A percentile compares a stretch with the other conserved stretches of the same genome.
Conservation (phyloP, 2,329 filamentous ascomycete genomes). For the Monosporascus sp. region DNA sequence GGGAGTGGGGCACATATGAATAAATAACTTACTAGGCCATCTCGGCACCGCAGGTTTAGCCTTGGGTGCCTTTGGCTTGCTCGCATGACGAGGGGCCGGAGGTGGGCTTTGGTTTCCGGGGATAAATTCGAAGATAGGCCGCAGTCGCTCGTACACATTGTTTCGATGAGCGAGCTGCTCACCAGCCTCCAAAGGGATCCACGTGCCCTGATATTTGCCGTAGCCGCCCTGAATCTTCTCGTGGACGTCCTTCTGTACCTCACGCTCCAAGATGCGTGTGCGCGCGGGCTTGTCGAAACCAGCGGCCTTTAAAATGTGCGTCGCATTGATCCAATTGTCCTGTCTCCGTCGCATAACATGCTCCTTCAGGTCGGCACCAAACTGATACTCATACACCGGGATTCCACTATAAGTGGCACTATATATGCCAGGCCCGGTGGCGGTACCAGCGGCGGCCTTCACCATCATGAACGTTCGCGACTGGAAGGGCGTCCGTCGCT, state of each 20-base stretch:
- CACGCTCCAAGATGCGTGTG: constrained; percentile 90
- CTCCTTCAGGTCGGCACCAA: constrained; percentile 68
- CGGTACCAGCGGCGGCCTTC: not conserved
- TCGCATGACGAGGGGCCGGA: constrained; percentile 87
- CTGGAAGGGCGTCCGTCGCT: too few relatives aligned
- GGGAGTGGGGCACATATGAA: not conserved
- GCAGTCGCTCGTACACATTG: constrained; percentile 75
- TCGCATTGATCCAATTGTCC: constrained; percentile 99
- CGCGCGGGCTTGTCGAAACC: constrained; percentile 95
- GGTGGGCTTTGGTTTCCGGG: constrained; percentile 84
- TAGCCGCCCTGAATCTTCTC: constrained; percentile 98
- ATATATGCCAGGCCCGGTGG: not conserved
- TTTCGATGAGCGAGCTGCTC: constrained; percentile 81
- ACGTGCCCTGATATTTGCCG: constrained; percentile 98
- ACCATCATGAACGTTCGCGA: constrained; percentile 1
- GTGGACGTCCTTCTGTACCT: constrained; percentile 93
- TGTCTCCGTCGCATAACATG: constrained; percentile 94
- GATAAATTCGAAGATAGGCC: constrained; percentile 83
- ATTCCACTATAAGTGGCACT: constrained; percentile 50
- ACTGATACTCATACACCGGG: constrained; percentile 89
- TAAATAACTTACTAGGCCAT: constrained; percentile 39
- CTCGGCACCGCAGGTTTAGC: constrained; percentile 55
- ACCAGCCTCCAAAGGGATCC: constrained; percentile 84
- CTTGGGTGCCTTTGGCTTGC: constrained; percentile 74
- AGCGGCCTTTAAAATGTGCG: constrained; percentile 93